These are phyloP conservation scores for Pleurotus pulmonarius DNA, from an alignment of 768 basidiomycete species.

Conservation along the genomic window DNA sequence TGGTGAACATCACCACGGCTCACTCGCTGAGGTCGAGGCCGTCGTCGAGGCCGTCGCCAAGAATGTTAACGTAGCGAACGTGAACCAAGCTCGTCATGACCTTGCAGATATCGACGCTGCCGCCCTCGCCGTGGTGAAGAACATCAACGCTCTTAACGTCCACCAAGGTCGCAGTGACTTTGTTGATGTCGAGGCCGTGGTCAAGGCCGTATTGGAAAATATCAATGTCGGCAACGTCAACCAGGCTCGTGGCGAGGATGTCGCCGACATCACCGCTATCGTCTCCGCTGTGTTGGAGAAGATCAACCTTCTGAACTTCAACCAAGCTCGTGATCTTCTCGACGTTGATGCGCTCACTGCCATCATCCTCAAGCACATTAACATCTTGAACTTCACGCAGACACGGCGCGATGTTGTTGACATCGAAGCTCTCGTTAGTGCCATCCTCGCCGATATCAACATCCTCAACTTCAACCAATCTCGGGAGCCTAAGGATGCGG, in stretches of 20 bases:
- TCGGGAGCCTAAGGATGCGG: too few relatives aligned
- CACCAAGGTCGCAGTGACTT: neutral
- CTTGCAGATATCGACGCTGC: neutral
- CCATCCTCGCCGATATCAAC: neutral
- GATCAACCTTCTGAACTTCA: conserved; percentile 9
- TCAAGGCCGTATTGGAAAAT: neutral
- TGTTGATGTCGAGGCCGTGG: neutral
- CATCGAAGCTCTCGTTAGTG: conserved; percentile 8
- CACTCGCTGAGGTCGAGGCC: neutral
- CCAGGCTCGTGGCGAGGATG: neutral
- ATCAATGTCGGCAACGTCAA: neutral
- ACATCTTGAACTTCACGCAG: neutral
- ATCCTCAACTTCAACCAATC: neutral
- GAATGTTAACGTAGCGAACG: neutral
- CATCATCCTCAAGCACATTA: conserved; percentile 1
- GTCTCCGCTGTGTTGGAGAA: neutral
- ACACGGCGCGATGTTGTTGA: conserved; percentile 1
- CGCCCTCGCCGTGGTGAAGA: neutral
- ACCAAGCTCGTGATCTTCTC: conserved; percentile 9
- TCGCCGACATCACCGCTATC: neutral
- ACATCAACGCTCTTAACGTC: neutral
- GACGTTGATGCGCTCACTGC: conserved; percentile 3
- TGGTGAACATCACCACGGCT: neutral
- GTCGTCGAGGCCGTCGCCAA: neutral
- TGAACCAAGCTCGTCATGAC: neutral